Evolutionary conservation across 306 rosid species (phyloP).

Genomic region (Prosopis cineraria): DNA sequence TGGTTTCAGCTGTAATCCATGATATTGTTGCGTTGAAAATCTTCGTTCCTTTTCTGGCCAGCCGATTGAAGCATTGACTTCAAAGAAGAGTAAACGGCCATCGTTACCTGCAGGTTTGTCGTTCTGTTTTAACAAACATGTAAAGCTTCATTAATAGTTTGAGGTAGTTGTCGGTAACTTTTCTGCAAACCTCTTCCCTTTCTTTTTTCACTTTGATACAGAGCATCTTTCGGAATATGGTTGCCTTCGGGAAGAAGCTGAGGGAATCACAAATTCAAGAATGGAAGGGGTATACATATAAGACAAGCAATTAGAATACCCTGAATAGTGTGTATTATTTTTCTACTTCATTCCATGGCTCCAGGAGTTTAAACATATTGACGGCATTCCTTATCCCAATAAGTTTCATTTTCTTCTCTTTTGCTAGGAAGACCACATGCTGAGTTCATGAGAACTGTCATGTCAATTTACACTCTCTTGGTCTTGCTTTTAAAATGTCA

Average conservation of each 20-base stretch:
- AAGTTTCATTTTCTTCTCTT: background rate
- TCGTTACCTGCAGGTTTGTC: conserved; percentile 36
- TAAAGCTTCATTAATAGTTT: conserved; percentile 19
- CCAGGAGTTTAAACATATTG: background rate
- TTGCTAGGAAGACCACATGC: background rate
- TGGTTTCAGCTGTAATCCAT: conserved; percentile 29
- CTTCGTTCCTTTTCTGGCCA: conserved; percentile 2
- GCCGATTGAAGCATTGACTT: conserved; percentile 20
- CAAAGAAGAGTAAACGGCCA: conserved; percentile 5
- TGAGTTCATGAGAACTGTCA: background rate
- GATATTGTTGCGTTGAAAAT: conserved; percentile 22
- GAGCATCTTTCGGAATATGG: conserved; percentile 55
- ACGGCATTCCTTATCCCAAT: background rate
- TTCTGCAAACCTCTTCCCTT: conserved; percentile 3
- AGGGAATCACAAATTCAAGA: conserved; percentile 84
- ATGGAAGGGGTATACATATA: conserved; percentile 83
- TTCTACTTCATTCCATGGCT: background rate
- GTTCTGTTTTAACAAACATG: conserved; percentile 8
- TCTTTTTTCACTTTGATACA: conserved; percentile 5
- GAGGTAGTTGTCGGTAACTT: conserved; percentile 3
- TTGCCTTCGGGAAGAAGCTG: conserved; percentile 83
- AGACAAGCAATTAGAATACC: background rate
- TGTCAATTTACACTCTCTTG: background rate
- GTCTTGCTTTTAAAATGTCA: background rate
- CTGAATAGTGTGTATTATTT: background rate